Evolutionary conservation across 1,284 basidiomycete genomes (phyloP), one percentile per base, ranked within the genome.

Genomic region (Phaffia rhodozyma): DNA sequence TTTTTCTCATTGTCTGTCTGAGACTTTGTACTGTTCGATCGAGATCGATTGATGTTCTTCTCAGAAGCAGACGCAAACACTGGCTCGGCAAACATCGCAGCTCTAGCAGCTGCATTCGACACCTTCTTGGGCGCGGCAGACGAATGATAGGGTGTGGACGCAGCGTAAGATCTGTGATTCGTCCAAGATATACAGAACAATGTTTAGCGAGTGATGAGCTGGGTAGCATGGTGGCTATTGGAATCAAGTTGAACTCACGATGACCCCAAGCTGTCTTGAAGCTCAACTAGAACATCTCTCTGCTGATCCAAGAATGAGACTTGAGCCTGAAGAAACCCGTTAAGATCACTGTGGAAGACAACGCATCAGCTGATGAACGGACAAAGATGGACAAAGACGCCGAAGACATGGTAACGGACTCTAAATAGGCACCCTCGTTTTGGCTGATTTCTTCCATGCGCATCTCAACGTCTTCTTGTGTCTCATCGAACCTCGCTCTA

Each of bases 391-490:
- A 21, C 16, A n/a, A 43, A 29, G n/a, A 1, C 27, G 7, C 7
- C 34, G 32, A 34, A 30, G 6, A 34, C 18, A 48, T 2, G 5
- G 57, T 3, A 25, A 58, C 57, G n/a, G 2, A 58, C 57, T 58
- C 62, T 67, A 56, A 86, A 78, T 69, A 89, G 86, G 43, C 79
- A 48, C 82, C 77, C 71, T 91, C 89, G 61, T 84, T 83, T 68
- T 88, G 84, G 72, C 89, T 86, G 56, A 93, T 86, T 0, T 78
- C 79, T 60, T 82, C 79, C 81, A 91, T 87, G 34, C 86, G 82
- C 1, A 80, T 80, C 27, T 83, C 84, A 0, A 90, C 81, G 66
- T 91, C 88, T 71, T 90, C 86, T 25, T 83, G 80, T 0, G 85
- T 84, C 73, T 93, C 88, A 63, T 91, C 87, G 69, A 88, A 90